phyloP scores from a whole-genome alignment of 495 filamentous ascomycete species.

The Xanthoparmelia taractica region DNA sequence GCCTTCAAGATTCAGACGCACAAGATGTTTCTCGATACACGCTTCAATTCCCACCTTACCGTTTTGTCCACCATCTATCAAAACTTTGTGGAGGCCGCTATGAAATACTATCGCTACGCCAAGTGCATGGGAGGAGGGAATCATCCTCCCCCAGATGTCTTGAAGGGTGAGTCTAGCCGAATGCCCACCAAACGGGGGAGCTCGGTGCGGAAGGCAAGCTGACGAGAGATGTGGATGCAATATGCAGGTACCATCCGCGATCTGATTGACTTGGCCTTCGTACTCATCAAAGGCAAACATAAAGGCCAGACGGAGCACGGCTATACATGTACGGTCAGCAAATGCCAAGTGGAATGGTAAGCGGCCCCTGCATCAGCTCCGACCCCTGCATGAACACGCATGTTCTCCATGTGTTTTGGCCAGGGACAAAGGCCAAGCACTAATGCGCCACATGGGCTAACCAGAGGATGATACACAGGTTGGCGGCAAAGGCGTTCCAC shows the following conservation, averaged over 20 bases:
- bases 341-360: constrained; percentile 61
- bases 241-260: constrained; percentile 55
- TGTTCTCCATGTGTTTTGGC: not conserved
- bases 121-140: constrained; percentile 49
- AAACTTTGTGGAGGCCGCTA: constrained; percentile 66
- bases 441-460: constrained; percentile 13
- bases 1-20: constrained; percentile 82
- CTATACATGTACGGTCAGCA: constrained; percentile 51
- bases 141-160: constrained; percentile 45
- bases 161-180: constrained; percentile 48
- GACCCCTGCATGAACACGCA: constrained; percentile 13
- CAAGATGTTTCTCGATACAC: constrained; percentile 81
- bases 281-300: constrained; percentile 55
- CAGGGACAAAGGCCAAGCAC: constrained; percentile 1
- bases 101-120: constrained; percentile 76
- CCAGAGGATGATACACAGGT: constrained; percentile 30
- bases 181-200: not conserved
- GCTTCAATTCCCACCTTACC: constrained; percentile 60
- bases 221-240: not conserved
- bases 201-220: not conserved
- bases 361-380: constrained; percentile 16
- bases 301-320: constrained; percentile 39
- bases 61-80: constrained; percentile 68
- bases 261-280: constrained; percentile 54
- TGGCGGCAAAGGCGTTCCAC: constrained; percentile 59